Evolutionary conservation across 768 basidiomycete species (phyloP), one percentile per base, ranked within the genome.

Genomic region (Kwoniella shandongensis): DNA sequence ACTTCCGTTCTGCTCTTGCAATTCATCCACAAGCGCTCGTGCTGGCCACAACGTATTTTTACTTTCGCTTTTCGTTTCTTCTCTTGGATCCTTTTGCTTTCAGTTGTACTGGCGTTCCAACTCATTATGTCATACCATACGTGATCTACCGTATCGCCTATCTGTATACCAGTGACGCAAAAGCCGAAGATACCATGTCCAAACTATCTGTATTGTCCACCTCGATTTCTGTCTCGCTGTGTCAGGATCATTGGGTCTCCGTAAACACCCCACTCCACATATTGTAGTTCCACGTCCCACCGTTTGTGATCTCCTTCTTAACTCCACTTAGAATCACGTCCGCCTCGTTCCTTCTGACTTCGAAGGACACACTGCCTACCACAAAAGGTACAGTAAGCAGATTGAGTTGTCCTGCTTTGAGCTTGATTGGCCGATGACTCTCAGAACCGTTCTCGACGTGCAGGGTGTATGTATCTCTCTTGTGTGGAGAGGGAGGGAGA

Each of bases 231-330:
- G n/a, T n/a, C n/a, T n/a, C n/a, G n/a, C n/a, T n/a, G n/a, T n/a
- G n/a, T n/a, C n/a, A n/a, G n/a, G n/a, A n/a, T n/a, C n/a, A n/a
- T 54, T 26, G 27, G 18, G n/a, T n/a, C n/a, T n/a, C 10, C 22
- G 10, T 2, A 6, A 42, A 74, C 8, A 52, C 38, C 8, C 72
- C 74, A 20, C 58, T 72, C 75, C 75, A 76, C 44, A 72, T 62
- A 49, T 76, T 76, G 59, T 69, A 76, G 51, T 76, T 76, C 44
- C 67, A 76, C 35, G 44, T 39, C 8, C 27, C 38, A n/a, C 46
- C 41, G 8, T 26, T 30, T 15, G 8, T 10, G 47, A 75, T 69
- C 11, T 58, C 51, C 40, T 38, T 62, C n/a, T 73, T 71, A 35
- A 62, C 27, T 5, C 62, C 73, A 12, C 42, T 26, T 10, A 73